These are phyloP conservation scores for Gossypium schwendimanii DNA, from an alignment of 441 rosid genomes.

Conservation along the genomic window DNA sequence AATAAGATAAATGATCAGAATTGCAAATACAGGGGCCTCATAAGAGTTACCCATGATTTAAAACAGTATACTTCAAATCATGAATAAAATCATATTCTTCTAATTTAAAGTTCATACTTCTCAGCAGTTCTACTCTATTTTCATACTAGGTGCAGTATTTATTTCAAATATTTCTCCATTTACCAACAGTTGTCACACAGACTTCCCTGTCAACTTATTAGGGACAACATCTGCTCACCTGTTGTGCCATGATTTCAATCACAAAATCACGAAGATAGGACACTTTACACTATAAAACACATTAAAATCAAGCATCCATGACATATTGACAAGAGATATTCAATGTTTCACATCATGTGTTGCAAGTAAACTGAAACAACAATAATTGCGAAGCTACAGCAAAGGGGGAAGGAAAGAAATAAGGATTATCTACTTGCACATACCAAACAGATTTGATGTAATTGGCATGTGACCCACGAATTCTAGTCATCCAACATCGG, in stretches of 20 bases:
- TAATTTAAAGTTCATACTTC: neutral
- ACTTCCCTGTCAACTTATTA: neutral
- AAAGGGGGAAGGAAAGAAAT: neutral
- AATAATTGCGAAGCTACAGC: slow-evolving; percentile 1
- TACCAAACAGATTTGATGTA: slow-evolving; percentile 13
- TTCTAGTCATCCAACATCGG: slow-evolving; percentile 38
- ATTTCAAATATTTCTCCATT: neutral
- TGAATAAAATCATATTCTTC: neutral
- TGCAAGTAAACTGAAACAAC: neutral
- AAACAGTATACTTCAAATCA: neutral
- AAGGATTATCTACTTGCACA: slow-evolving; percentile 18
- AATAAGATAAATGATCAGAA: neutral
- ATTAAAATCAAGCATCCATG: slow-evolving; percentile 10
- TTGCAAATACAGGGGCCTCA: neutral
- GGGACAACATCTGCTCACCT: neutral
- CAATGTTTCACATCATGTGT: slow-evolving; percentile 18
- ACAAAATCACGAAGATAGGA: slow-evolving; percentile 2
- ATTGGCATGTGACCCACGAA: slow-evolving; percentile 10
- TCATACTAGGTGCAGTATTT: neutral
- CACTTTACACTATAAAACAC: neutral
- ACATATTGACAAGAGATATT: slow-evolving; percentile 19
- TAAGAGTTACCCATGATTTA: neutral
- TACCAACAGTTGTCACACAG: neutral
- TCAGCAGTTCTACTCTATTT: neutral
- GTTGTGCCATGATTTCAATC: slow-evolving; percentile 1